Conservation (phyloP, 2,329 filamentous ascomycete species). For the Colletotrichum aenigma region DNA sequence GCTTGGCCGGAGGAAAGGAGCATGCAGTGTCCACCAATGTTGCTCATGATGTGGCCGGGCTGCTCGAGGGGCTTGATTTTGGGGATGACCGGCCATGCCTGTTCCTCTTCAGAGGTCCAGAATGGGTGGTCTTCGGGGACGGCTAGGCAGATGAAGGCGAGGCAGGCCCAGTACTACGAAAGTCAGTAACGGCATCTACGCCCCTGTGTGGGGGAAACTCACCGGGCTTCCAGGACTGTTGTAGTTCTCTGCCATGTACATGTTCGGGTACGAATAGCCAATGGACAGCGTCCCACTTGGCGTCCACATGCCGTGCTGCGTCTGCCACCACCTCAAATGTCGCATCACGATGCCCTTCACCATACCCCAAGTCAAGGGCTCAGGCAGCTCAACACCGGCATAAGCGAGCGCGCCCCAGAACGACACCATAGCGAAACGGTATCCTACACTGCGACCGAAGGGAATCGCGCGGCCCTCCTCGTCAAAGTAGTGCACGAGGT, state of each 20-base stretch:
- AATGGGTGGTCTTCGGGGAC: constrained; percentile 74
- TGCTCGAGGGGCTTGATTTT: constrained; percentile 66
- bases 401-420: constrained; percentile 83
- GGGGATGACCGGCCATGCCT: constrained; percentile 59
- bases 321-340: constrained; percentile 81
- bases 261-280: constrained; percentile 80
- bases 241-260: constrained; percentile 84
- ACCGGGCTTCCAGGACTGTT: constrained; percentile 74
- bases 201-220: constrained; percentile 25
- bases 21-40: constrained; percentile 76
- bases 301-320: constrained; percentile 75
- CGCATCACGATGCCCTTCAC: constrained; percentile 78
- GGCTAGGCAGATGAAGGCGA: constrained; percentile 76
- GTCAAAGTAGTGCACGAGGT: constrained; percentile 79
- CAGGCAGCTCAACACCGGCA: constrained; percentile 74
- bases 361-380: constrained; percentile 77
- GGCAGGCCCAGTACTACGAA: constrained; percentile 75
- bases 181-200: constrained; percentile 9
- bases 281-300: constrained; percentile 76
- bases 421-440: constrained; percentile 84
- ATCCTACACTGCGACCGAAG: constrained; percentile 79
- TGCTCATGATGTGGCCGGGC: constrained; percentile 75
- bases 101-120: constrained; percentile 73
- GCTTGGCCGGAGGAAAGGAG: constrained; percentile 77
- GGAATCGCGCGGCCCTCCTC: constrained; percentile 74